Percentiles rank a stretch among this genome's conserved stretches.
These are phyloP conservation scores for Waltergamsia citrina DNA, from an alignment of 2,329 filamentous ascomycete genomes.

Conservation along the genomic window DNA sequence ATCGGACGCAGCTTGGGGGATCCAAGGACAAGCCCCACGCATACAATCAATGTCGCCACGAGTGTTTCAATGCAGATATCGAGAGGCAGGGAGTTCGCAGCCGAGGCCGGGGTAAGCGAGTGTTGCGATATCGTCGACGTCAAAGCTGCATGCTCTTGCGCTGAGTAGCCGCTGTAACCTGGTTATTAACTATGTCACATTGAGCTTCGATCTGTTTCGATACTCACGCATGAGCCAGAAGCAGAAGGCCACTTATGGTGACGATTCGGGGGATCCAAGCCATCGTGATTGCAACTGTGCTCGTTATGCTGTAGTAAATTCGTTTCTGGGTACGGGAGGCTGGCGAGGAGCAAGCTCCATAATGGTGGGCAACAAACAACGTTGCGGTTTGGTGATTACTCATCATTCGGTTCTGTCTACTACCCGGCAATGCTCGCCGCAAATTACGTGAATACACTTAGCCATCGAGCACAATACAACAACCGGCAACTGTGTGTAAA, in stretches of 20 bases:
- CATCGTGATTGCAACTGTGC: conserved; percentile 35
- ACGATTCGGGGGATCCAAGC: conserved; percentile 58
- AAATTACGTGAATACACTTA: too few relatives aligned
- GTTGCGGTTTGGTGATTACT: too few relatives aligned
- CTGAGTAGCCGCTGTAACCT: conserved; percentile 75
- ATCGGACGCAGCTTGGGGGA: conserved; percentile 77
- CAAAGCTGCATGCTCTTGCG: conserved; percentile 79
- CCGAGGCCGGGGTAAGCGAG: conserved; percentile 22
- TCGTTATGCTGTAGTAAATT: too few relatives aligned
- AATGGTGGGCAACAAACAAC: too few relatives aligned
- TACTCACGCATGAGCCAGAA: conserved; percentile 80
- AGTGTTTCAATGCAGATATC: conserved; percentile 88
- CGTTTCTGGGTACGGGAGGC: too few relatives aligned
- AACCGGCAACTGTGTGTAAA: too few relatives aligned
- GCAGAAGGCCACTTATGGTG: conserved; percentile 64
- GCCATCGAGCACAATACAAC: too few relatives aligned
- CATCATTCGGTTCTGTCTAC: too few relatives aligned
- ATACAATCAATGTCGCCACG: conserved; percentile 69
- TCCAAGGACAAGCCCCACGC: conserved; percentile 69
- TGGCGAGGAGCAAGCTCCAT: too few relatives aligned
- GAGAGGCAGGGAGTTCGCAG: conserved; percentile 52
- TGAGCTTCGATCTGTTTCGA: conserved; percentile 1
- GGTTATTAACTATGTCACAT: not conserved
- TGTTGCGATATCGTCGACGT: conserved; percentile 44
- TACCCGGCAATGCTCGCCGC: too few relatives aligned